phyloP scores from a whole-genome alignment of 176 grass and related monocot genomes.

The Triticum monococcum region DNA sequence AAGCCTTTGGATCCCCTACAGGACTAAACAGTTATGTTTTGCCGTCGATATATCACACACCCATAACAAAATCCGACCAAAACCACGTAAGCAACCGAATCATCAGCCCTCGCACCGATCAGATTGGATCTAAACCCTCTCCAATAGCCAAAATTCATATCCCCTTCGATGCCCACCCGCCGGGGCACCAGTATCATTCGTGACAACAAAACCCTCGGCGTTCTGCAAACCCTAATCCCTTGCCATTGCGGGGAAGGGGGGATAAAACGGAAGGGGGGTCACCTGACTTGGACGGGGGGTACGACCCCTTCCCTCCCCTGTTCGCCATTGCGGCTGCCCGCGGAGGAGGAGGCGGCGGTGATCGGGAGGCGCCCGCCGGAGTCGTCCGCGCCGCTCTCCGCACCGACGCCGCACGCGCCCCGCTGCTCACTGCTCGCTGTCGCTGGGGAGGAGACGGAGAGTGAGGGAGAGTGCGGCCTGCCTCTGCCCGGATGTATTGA shows the following conservation, averaged over 20 bases:
- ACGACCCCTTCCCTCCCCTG: constrained; percentile 5
- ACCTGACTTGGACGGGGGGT: not conserved
- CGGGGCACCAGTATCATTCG: not conserved
- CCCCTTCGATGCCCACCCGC: not conserved
- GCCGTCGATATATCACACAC: not conserved
- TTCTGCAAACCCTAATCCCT: constrained; percentile 26
- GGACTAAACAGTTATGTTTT: not conserved
- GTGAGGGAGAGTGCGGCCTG: not conserved
- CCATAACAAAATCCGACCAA: not conserved
- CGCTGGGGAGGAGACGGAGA: not conserved
- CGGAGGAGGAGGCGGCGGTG: not conserved
- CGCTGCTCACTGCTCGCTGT: not conserved
- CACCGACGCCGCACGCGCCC: too few species aligned
- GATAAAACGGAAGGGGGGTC: not conserved
- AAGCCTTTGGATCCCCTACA: not conserved
- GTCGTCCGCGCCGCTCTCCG: not conserved
- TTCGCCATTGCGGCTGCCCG: not conserved
- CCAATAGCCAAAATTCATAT: not conserved
- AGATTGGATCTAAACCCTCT: not conserved
- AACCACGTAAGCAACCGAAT: not conserved
- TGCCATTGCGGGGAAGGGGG: not conserved
- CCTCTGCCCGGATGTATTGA: not conserved
- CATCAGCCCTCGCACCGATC: not conserved
- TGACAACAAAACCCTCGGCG: not conserved
- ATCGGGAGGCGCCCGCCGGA: not conserved